A percentile compares a stretch with the other conserved stretches of the same genome.
phyloP scores from a whole-genome alignment of 2,329 filamentous ascomycete species.

The Fusarium veterinarium region DNA sequence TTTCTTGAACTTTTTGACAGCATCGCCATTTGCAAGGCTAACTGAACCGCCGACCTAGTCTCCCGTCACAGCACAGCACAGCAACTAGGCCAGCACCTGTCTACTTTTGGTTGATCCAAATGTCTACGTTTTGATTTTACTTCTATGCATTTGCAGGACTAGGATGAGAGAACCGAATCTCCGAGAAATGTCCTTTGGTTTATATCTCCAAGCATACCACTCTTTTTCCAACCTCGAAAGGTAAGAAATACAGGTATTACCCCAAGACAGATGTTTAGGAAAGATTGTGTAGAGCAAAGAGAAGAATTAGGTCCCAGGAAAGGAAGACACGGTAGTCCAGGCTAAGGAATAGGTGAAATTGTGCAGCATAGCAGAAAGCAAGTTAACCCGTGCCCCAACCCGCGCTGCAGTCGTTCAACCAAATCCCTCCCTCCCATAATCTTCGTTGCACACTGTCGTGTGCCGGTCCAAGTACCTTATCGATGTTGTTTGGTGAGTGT shows the following conservation, averaged over 20 bases:
- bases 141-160: slow-evolving; percentile 24
- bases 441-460: slow-evolving; percentile 33
- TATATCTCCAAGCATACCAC: slow-evolving; percentile 24
- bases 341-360: slow-evolving; percentile 43
- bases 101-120: slow-evolving; percentile 30
- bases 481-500: slow-evolving; percentile 30
- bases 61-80: slow-evolving; percentile 8
- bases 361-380: slow-evolving; percentile 48
- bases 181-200: slow-evolving; percentile 27
- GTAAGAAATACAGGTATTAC: slow-evolving; percentile 14
- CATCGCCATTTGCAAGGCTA: slow-evolving; percentile 35
- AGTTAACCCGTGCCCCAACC: slow-evolving; percentile 42
- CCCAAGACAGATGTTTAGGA: slow-evolving; percentile 30
- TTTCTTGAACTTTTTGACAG: slow-evolving; percentile 23
- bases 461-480: slow-evolving; percentile 33
- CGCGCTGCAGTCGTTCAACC: slow-evolving; percentile 42
- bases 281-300: slow-evolving; percentile 41
- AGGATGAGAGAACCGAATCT: slow-evolving; percentile 19
- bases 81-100: slow-evolving; percentile 29
- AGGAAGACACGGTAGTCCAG: slow-evolving; percentile 25
- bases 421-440: slow-evolving; percentile 36
- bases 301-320: slow-evolving; percentile 23
- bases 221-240: slow-evolving; percentile 11
- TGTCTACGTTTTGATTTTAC: slow-evolving; percentile 38
- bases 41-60: slow-evolving; percentile 13